Percentiles rank a stretch among this genome's conserved stretches.
phyloP scores from a whole-genome alignment of 2,329 filamentous ascomycete genomes.

The Coleophoma cylindrospora region DNA sequence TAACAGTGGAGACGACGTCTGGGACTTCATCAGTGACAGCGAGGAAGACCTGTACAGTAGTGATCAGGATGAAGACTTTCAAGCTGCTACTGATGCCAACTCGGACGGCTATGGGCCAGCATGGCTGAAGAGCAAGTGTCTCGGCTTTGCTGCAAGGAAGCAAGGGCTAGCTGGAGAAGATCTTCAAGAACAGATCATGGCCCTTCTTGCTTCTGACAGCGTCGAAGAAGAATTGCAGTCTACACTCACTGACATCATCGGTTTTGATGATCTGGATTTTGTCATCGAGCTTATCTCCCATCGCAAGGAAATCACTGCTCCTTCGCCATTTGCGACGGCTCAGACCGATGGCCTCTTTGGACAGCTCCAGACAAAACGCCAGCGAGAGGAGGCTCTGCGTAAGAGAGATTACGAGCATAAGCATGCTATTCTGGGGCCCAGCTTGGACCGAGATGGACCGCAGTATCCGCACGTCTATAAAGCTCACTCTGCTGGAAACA shows the following conservation, averaged over 20 bases:
- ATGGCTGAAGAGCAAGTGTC: constrained; percentile 72
- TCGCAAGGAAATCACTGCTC: constrained; percentile 60
- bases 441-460: constrained; percentile 63
- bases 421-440: constrained; percentile 62
- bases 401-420: constrained; percentile 82
- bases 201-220: constrained; percentile 62
- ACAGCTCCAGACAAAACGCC: constrained; percentile 65
- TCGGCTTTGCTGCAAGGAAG: constrained; percentile 56
- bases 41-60: constrained; percentile 63
- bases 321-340: constrained; percentile 28
- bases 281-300: constrained; percentile 85
- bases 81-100: constrained; percentile 19
- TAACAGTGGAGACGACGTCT: constrained; percentile 73
- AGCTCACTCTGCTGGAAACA: constrained; percentile 77
- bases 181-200: constrained; percentile 73
- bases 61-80: constrained; percentile 49
- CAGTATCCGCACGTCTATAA: constrained; percentile 95
- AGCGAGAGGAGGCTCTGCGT: constrained; percentile 74
- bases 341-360: constrained; percentile 38
- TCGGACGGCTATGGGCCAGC: constrained; percentile 43
- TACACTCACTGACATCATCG: constrained; percentile 80
- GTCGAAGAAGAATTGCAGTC: constrained; percentile 88
- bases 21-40: constrained; percentile 82
- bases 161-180: constrained; percentile 63
- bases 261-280: constrained; percentile 90